Base-by-base conservation (phyloP, 805 yeast genomes). In the Candida suzukii region DNA sequence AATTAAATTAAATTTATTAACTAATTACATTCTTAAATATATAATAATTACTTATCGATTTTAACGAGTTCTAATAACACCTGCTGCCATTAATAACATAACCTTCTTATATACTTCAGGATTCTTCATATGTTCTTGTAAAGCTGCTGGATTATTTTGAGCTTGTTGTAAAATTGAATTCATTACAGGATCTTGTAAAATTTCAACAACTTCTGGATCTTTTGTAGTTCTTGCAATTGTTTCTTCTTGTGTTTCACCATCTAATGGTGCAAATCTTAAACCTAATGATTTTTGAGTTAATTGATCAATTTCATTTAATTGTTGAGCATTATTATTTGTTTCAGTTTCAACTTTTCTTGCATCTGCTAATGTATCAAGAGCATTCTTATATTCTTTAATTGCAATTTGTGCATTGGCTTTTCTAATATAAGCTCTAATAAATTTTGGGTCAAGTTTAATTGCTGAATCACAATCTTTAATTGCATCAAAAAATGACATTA, bases 401-500 rank as follows among this genome's bases (percentile, higher is more conserved):
- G 95, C 90, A 58, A 88, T 74, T 68, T 83, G 88, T 17, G 96
- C 96, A 50, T 80, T 86, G 30, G 99, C 98, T 71, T 93, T 93
- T 70, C 99, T 83, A 50, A 93, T 85, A 63, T 90, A 93, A 3
- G 98, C 99, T 69, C 96, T 85, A 57, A 91, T 73, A 64, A 93
- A 93, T 18, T 70, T 65, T 36, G 96, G 96, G 64, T 93, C 98
- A 52, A 80, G 78, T 59, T 76, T 78, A 54, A 93, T 86, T 29
- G 99, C 99, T 44, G 67, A 62, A 57, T 91, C 86, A 71, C 97
- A 88, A 67, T 93, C 99, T 54, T 76, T 74, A 43, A 93, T 82
- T 16, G 95, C 97, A 52, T 91, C 98, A 17, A 97, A 97, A 84
- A 91, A 93, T 12, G 96, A 87, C 85, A 91, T 78, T 52, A 93